Conservation (phyloP, 225 moss, liverwort and hornwort genomes). For the Antitrichia curtipendula region DNA sequence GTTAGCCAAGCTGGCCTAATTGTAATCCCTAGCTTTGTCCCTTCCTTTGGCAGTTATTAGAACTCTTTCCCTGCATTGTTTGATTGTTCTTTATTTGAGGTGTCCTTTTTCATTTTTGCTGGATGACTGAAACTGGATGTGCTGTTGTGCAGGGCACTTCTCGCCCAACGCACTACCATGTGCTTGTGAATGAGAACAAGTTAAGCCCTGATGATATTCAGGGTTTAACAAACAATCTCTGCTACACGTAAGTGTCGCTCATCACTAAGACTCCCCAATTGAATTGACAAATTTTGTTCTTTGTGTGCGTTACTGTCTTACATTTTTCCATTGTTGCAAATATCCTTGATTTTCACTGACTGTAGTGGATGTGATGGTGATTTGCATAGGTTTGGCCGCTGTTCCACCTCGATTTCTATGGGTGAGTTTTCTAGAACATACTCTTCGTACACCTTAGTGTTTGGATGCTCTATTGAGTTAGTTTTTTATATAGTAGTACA, state of each 20-base stretch:
- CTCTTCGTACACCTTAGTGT: background rate
- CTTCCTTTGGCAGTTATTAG: background rate
- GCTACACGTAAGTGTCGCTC: slow-evolving; percentile 53
- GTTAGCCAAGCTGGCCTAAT: slow-evolving; percentile 82
- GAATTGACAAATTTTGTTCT: background rate
- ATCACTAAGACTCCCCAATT: background rate
- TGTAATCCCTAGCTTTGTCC: slow-evolving; percentile 9
- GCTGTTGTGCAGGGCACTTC: slow-evolving; percentile 57
- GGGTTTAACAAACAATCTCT: slow-evolving; percentile 67
- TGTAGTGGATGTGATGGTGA: background rate
- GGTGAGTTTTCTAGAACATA: slow-evolving; percentile 12
- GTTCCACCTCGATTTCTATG: slow-evolving; percentile 79
- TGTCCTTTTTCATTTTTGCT: background rate
- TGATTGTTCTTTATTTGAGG: background rate
- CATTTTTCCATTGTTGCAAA: background rate
- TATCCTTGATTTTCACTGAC: background rate
- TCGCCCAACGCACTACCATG: slow-evolving; percentile 88
- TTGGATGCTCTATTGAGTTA: background rate
- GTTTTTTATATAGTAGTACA: background rate
- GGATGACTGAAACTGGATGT: background rate
- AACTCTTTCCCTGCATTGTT: background rate
- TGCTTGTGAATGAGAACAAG: slow-evolving; percentile 81
- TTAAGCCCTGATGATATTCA: slow-evolving; percentile 65
- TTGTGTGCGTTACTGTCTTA: too few relatives aligned
- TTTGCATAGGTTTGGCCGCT: slow-evolving; percentile 59